phyloP scores from a whole-genome alignment of 257 asterid species.

The Nicotiana noctiflora region DNA sequence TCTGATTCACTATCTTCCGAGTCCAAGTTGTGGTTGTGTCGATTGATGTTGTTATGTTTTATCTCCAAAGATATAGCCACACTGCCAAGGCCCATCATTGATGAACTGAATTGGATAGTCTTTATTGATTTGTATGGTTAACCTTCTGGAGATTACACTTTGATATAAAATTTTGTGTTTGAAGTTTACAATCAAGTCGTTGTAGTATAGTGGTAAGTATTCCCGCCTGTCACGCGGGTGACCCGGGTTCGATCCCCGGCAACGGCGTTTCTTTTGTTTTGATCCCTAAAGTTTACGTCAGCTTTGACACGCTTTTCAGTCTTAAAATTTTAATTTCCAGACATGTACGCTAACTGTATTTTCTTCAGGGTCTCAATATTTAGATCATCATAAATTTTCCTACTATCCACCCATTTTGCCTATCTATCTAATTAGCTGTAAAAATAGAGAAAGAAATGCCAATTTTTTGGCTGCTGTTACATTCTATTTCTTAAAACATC shows the following conservation, averaged over 20 bases:
- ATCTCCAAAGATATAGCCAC: background rate
- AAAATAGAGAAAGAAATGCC: background rate
- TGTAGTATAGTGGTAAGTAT: conserved; percentile 63
- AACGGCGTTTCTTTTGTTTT: conserved; percentile 22
- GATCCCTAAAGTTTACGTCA: too few species aligned
- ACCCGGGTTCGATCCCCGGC: conserved; percentile 71
- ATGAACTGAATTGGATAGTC: background rate
- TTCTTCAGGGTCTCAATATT: background rate
- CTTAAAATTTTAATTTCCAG: background rate
- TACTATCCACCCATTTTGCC: background rate
- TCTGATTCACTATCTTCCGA: background rate
- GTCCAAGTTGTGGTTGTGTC: background rate
- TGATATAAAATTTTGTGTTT: too few species aligned
- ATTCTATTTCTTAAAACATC: background rate
- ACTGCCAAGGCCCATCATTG: background rate
- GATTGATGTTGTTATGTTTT: background rate
- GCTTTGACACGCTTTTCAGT: background rate
- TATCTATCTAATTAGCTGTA: background rate
- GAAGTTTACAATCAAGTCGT: conserved; percentile 17
- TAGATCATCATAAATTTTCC: background rate
- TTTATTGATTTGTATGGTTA: background rate
- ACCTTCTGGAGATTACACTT: too few species aligned
- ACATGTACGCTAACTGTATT: background rate
- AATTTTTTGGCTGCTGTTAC: background rate
- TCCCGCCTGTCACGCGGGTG: conserved; percentile 66